These are phyloP conservation scores for Vaccinium macrocarpon DNA, from an alignment of 148 eudicot genomes.

Conservation along the genomic window DNA sequence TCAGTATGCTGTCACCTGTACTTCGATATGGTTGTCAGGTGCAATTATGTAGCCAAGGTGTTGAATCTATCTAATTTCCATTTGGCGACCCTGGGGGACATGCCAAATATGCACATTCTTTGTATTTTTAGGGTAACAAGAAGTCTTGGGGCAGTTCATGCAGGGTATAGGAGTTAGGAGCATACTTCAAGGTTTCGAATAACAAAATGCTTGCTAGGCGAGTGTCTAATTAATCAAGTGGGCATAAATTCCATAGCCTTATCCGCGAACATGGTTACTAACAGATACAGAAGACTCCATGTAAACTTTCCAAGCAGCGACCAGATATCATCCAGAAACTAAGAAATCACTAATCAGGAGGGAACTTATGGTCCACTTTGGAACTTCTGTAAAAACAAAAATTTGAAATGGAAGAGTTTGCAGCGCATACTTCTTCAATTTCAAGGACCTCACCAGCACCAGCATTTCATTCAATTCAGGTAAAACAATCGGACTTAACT, in stretches of 20 bases:
- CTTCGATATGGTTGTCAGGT: too few relatives aligned
- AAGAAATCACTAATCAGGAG: not conserved
- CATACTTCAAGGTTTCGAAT: not conserved
- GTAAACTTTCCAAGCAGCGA: not conserved
- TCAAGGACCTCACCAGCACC: not conserved
- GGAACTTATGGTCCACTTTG: not conserved
- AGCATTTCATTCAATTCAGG: not conserved
- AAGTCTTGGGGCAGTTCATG: not conserved
- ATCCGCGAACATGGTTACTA: not conserved
- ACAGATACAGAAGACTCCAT: not conserved
- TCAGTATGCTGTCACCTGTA: not conserved
- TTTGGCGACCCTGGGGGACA: not conserved
- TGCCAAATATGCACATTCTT: not conserved
- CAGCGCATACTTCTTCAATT: not conserved
- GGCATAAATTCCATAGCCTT: not conserved
- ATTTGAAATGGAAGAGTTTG: constrained; percentile 2
- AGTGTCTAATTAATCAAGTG: not conserved
- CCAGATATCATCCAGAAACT: constrained; percentile 1
- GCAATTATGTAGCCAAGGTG: not conserved
- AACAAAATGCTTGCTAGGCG: not conserved
- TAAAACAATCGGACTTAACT: not conserved
- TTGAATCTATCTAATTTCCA: not conserved
- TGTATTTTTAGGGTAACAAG: not conserved
- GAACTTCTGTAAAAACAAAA: not conserved
- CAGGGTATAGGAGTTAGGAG: not conserved